Evolutionary conservation across 805 yeast genomes (phyloP), one percentile per base, ranked within the genome.

Genomic region (Zygotorulaspora danielsina): DNA sequence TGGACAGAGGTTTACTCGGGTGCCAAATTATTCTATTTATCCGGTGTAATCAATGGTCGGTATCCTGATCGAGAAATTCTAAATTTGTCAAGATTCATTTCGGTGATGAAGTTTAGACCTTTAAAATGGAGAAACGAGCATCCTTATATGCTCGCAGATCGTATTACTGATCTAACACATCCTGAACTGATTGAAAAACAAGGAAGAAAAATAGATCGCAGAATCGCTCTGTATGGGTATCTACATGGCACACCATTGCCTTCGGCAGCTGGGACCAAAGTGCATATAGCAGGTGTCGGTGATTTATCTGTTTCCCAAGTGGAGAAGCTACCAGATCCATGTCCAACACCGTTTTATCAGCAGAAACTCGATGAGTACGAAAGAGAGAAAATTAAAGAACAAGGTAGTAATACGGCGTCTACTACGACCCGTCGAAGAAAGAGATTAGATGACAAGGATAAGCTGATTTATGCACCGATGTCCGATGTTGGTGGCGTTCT

Each of bases 1-100:
- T 93, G 99, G 98, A 93, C 98, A 2, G 99, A 93, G 66, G 97
- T 93, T 29, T 93, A 93, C 61, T 94, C 84, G 62, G 99, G 99
- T 54, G 98, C 99, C 18, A 93, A 93, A 63, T 71, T 93, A 27
- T 93, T 93, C 59, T 89, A 90, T 58, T 70, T 93, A 13, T 84
- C 95, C 1, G 98, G 99, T 55, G 97, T 93, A 34, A 75, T 93
- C 37, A 94, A 93, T 57, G 98, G 98, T 29, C 78, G 99, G 59
- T 93, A 93, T 59, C 98, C 98, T 2, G 99, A 93, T 63, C 74
- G 98, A 53, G 99, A 93, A 61, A 84, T 93, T 45, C 70, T 93
- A 45, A 93, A 93, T 57, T 72, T 93, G 54, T 82, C 95, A 3
- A 73, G 99, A 50, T 93, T 94, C 60, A 84, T 93, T 39, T 81